Evolutionary conservation across 2,329 filamentous ascomycete genomes (phyloP), one percentile per base, ranked within the genome.

Genomic region (Cercospora nicotianae): DNA sequence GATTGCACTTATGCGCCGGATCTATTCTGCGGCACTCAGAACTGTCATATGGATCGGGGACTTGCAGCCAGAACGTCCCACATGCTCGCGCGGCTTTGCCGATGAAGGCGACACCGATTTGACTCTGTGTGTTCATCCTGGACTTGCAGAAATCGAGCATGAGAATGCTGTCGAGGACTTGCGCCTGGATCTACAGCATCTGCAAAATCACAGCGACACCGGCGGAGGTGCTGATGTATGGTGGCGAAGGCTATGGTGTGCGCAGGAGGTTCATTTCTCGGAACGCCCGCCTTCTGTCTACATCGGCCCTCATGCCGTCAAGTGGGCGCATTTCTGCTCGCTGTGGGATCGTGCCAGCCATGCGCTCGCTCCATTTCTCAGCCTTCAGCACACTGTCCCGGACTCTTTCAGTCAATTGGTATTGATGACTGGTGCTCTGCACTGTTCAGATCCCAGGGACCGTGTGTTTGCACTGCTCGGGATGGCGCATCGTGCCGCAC

Each of bases 181-280:
- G 30, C 28, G 63, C 8, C 57, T 60, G 20, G 36, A 66, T 5
- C n/a, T 71, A 12, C 61, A 66, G 26, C 33, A 62, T 4, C 36
- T 69, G 60, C 63, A 70, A 58, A n/a, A 45, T 6, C 33, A 53
- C 31, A 53, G 48, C 26, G 26, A 53, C 20, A 53, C 20, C 2
- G 26, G 5, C 3, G 18, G 13, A 23, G 48, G 48, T 13, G 63
- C 63, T 33, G 67, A 73, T 31, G 67, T 72, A 9, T 74, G 72
- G 72, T 72, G 70, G 69, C 67, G 66, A 45, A 62, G 72, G 31
- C 66, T 74, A 12, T 73, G 72, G 72, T 66, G 68, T 28, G 69
- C 71, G 2, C 69, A 70, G 51, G 64, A 71, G n/a, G 69, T 66
- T 36, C 51, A 67, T 20, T 67, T 65, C 33, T 70, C 69, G 5